phyloP scores from a whole-genome alignment of 495 filamentous ascomycete species.

The Penicillium macrosclerotiorum region DNA sequence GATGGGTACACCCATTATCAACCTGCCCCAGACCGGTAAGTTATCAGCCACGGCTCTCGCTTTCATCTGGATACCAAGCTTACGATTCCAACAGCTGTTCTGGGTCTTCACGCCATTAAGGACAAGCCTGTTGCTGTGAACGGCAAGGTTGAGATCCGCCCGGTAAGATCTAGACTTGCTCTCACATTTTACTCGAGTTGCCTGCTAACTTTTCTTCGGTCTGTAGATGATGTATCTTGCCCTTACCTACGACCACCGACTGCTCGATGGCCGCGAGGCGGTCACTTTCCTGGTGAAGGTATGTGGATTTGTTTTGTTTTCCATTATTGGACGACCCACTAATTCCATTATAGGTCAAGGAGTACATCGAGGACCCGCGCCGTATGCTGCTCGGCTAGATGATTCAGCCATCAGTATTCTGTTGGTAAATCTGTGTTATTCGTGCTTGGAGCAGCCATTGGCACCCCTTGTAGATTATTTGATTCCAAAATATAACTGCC shows the following conservation, averaged over 20 bases:
- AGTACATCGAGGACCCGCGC: conserved; percentile 95
- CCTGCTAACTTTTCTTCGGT: too few relatives aligned
- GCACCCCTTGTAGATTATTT: conserved; percentile 38
- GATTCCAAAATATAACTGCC: conserved; percentile 25
- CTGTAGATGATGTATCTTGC: conserved; percentile 99
- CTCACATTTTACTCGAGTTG: neutral
- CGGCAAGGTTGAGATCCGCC: conserved; percentile 89
- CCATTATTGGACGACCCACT: conserved; percentile 2
- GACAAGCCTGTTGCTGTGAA: conserved; percentile 86
- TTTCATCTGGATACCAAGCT: neutral
- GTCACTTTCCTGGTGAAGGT: conserved; percentile 96
- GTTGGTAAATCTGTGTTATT: conserved; percentile 14
- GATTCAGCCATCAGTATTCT: neutral
- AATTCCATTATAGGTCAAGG: conserved; percentile 61
- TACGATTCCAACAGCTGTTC: conserved; percentile 59
- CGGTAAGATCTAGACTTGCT: conserved; percentile 48
- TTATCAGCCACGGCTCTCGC: neutral
- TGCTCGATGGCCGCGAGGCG: conserved; percentile 92
- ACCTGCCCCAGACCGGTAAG: conserved; percentile 81
- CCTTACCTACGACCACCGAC: conserved; percentile 93
- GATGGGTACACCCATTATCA: conserved; percentile 99
- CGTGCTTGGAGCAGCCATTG: conserved; percentile 16
- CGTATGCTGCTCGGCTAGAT: conserved; percentile 75
- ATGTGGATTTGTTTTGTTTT: conserved; percentile 8
- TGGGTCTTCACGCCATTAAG: conserved; percentile 98